These are phyloP conservation scores for Colletotrichum godetiae DNA, from an alignment of 2,329 filamentous ascomycete genomes.

Conservation along the genomic window DNA sequence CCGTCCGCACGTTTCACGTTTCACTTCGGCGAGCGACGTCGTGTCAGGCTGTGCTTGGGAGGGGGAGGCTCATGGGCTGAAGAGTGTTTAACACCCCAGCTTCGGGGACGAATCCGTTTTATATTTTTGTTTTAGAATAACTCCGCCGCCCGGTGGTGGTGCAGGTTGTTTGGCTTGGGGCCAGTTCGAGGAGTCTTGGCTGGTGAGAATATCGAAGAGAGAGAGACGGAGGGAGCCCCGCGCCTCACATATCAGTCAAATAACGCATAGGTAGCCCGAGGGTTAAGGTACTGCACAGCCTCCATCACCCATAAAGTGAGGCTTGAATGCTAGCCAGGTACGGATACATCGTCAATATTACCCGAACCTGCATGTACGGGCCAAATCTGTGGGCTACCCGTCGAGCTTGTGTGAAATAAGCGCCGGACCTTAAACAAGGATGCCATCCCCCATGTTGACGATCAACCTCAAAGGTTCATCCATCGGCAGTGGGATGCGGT, in stretches of 20 bases:
- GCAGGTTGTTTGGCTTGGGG: background rate
- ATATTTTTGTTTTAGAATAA: constrained; percentile 23
- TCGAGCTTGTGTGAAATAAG: constrained; percentile 22
- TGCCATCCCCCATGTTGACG: background rate
- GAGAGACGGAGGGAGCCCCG: background rate
- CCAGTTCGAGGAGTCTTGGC: constrained; percentile 12
- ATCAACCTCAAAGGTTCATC: constrained; percentile 12
- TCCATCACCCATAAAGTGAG: background rate
- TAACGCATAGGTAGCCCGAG: background rate
- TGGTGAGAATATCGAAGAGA: constrained; percentile 1
- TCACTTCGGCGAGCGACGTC: constrained; percentile 33
- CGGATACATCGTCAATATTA: background rate
- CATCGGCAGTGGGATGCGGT: background rate
- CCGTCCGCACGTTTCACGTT: constrained; percentile 35
- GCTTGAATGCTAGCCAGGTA: background rate
- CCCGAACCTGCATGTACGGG: background rate
- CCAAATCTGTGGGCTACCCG: background rate
- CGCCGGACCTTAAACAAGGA: background rate
- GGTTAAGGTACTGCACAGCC: background rate
- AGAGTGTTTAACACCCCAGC: constrained; percentile 6
- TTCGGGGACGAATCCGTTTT: constrained; percentile 22
- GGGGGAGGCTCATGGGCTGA: background rate
- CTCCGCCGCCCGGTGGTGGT: background rate
- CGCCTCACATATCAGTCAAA: background rate
- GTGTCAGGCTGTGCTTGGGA: constrained; percentile 16